Evolutionary conservation across 1,139 yeast genomes (phyloP).

Genomic region (Geotrichum reessii): DNA sequence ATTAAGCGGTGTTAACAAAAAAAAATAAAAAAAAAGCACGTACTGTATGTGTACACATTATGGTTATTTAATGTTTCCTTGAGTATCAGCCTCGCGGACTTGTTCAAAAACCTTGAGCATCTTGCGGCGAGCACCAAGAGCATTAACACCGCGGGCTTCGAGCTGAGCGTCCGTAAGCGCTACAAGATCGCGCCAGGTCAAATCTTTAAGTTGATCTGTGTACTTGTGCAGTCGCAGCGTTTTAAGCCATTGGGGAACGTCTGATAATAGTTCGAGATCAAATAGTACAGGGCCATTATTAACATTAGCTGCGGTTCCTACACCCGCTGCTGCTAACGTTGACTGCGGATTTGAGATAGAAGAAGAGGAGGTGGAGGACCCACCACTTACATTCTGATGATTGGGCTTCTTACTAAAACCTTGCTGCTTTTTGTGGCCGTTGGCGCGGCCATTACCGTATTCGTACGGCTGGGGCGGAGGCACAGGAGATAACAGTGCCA

Average conservation of each 20-base stretch:
- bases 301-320: background rate
- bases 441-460: background rate
- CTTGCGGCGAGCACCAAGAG: slow-evolving; percentile 92
- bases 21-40: too few species aligned
- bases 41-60: too few species aligned
- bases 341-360: background rate
- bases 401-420: background rate
- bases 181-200: slow-evolving; percentile 75
- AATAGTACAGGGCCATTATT: background rate
- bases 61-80: background rate
- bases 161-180: slow-evolving; percentile 63
- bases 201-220: slow-evolving; percentile 71
- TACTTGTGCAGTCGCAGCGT: slow-evolving; percentile 86
- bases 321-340: background rate
- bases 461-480: background rate
- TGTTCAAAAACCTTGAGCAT: slow-evolving; percentile 84
- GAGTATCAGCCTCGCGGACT: background rate
- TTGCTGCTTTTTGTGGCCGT: background rate
- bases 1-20: too few species aligned
- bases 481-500: slow-evolving; percentile 6
- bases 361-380: background rate
- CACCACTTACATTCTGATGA: background rate
- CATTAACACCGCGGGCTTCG: slow-evolving; percentile 77
- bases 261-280: slow-evolving; percentile 35
- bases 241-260: slow-evolving; percentile 90